Conservation (phyloP, 306 rosid genomes). For the Pueraria montana region DNA sequence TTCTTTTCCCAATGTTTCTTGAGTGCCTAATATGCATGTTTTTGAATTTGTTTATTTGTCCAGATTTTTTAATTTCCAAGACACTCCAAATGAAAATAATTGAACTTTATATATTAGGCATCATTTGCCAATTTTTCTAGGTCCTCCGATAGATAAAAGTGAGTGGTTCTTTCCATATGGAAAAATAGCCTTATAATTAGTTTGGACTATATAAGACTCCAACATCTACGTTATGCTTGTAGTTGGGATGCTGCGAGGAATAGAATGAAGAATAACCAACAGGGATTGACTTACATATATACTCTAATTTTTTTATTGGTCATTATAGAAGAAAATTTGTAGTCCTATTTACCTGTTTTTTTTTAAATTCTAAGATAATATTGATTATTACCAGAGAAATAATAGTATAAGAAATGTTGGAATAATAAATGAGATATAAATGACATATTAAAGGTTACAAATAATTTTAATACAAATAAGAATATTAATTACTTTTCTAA, state of each 20-base stretch:
- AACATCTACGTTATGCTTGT: conserved; percentile 17
- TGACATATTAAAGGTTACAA: background rate
- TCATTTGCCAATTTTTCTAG: background rate
- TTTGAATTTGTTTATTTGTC: background rate
- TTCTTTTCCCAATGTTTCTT: conserved; percentile 13
- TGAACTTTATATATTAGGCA: conserved; percentile 12
- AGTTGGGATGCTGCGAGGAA: background rate
- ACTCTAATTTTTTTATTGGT: background rate
- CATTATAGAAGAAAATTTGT: background rate
- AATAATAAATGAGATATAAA: background rate
- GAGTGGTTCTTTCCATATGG: conserved; percentile 19
- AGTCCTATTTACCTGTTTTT: background rate
- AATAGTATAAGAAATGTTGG: background rate
- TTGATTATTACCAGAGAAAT: background rate
- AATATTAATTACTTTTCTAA: background rate
- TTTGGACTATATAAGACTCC: background rate
- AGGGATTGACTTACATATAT: background rate
- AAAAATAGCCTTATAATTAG: background rate
- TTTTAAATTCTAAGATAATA: background rate
- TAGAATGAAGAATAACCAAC: conserved; percentile 9
- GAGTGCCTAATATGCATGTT: background rate
- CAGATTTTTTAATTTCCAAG: conserved; percentile 14
- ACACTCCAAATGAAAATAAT: conserved; percentile 36
- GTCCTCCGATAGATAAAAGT: conserved; percentile 8
- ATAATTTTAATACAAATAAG: background rate